Evolutionary conservation across 345 rosid genomes (phyloP).

Genomic region (Ricinus communis): DNA sequence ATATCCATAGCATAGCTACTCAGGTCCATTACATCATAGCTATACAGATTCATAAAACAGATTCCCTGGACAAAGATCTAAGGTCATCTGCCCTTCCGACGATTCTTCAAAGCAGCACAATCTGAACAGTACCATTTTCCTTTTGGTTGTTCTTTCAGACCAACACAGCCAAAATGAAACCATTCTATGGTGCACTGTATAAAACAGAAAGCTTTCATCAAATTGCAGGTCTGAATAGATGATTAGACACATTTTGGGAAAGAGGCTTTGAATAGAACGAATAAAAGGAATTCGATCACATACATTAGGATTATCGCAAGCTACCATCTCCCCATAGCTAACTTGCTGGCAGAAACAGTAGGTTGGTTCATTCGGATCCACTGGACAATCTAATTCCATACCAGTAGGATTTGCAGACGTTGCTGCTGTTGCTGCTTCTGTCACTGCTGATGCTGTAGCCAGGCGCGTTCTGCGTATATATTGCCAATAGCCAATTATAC

Average conservation of each 20-base stretch:
- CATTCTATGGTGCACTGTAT: slow-evolving; percentile 93
- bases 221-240: slow-evolving; percentile 3
- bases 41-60: neutral
- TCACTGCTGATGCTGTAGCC: slow-evolving; percentile 43
- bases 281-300: slow-evolving; percentile 16
- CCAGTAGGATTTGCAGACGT: slow-evolving; percentile 59
- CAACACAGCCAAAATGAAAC: slow-evolving; percentile 96
- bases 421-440: slow-evolving; percentile 41
- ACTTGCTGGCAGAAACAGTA: slow-evolving; percentile 96
- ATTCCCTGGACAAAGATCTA: neutral
- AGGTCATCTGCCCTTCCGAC: slow-evolving; percentile 64
- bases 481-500: neutral
- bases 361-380: slow-evolving; percentile 95
- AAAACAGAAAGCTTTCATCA: slow-evolving; percentile 15
- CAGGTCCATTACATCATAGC: neutral
- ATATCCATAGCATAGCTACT: no score
- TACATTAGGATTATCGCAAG: slow-evolving; percentile 89
- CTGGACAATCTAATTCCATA: slow-evolving; percentile 88
- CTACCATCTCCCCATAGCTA: slow-evolving; percentile 96
- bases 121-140: slow-evolving; percentile 95
- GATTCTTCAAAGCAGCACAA: slow-evolving; percentile 64
- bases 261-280: neutral
- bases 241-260: neutral
- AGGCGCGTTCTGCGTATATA: slow-evolving; percentile 60
- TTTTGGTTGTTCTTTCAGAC: slow-evolving; percentile 78